Percentiles rank a stretch among this genome's conserved stretches.
These are phyloP conservation scores for Hortaea werneckii DNA, from an alignment of 2,329 filamentous ascomycete genomes.

Conservation along the genomic window DNA sequence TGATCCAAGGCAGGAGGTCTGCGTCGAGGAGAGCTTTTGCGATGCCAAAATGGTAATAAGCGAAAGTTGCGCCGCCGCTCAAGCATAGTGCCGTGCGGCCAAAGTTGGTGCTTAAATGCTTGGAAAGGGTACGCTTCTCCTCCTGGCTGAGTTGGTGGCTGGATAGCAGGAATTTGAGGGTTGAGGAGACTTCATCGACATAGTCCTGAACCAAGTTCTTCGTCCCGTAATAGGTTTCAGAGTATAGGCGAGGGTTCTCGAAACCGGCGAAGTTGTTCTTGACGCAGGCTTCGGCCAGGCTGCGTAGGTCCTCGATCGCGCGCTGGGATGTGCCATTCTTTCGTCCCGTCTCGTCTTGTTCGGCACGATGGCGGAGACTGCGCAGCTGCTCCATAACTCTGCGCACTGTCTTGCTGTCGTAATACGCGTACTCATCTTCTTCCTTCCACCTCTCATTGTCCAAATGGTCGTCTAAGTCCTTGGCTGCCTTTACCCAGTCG, in stretches of 20 bases:
- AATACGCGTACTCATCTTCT: constrained; percentile 64
- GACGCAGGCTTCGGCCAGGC: constrained; percentile 76
- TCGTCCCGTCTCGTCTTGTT: constrained; percentile 45
- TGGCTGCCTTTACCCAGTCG: constrained; percentile 74
- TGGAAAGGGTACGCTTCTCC: constrained; percentile 73
- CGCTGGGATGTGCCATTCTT: constrained; percentile 27
- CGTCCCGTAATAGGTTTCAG: constrained; percentile 95
- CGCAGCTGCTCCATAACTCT: constrained; percentile 68
- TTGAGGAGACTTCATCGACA: constrained; percentile 68
- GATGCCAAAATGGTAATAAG: constrained; percentile 94
- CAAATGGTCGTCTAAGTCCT: constrained; percentile 67
- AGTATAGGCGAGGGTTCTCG: constrained; percentile 90
- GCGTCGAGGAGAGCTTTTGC: constrained; percentile 82
- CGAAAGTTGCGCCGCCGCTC: constrained; percentile 86
- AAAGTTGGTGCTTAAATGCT: constrained; percentile 80
- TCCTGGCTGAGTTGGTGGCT: constrained; percentile 59
- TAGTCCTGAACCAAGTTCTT: constrained; percentile 88
- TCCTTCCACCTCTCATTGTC: constrained; percentile 74
- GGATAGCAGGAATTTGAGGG: constrained; percentile 56
- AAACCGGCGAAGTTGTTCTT: constrained; percentile 97
- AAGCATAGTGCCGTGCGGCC: constrained; percentile 87
- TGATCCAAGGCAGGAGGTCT: constrained; percentile 77
- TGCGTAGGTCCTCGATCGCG: constrained; percentile 64
- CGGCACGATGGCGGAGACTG: constrained; percentile 45
- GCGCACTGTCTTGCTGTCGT: constrained; percentile 75